Conservation (phyloP, 352 stramenopile genomes). For the Peronospora farinosa region DNA sequence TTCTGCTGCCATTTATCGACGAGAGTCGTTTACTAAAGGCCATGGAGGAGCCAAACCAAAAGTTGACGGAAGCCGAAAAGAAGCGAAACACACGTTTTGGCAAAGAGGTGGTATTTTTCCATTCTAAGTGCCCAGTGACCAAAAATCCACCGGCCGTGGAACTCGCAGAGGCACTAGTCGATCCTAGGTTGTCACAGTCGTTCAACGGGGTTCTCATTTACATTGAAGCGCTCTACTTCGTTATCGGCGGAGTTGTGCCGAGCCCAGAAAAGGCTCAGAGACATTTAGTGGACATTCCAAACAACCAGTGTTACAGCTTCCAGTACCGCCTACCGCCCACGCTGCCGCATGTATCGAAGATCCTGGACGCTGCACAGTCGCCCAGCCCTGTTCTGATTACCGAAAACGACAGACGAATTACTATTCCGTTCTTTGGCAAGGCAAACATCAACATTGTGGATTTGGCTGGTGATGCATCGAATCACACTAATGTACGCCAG, state of each 20-base stretch:
- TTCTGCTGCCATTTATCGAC: conserved; percentile 98
- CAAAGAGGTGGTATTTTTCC: conserved; percentile 82
- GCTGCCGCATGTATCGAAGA: conserved; percentile 43
- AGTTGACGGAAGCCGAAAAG: conserved; percentile 67
- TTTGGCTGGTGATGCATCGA: conserved; percentile 46
- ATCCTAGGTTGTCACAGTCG: conserved; percentile 51
- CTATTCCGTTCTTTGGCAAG: conserved; percentile 76
- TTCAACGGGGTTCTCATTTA: conserved; percentile 73
- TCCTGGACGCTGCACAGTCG: conserved; percentile 45
- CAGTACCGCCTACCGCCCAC: conserved; percentile 62
- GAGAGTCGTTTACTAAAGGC: conserved; percentile 90
- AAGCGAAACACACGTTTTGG: conserved; percentile 81
- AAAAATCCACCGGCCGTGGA: conserved; percentile 38
- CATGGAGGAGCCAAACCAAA: conserved; percentile 66
- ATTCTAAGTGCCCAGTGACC: conserved; percentile 54
- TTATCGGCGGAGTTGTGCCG: conserved; percentile 63
- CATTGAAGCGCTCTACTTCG: conserved; percentile 67
- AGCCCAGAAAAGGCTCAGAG: conserved; percentile 71
- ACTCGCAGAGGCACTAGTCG: conserved; percentile 32
- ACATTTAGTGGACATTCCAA: conserved; percentile 66
- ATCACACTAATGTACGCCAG: conserved; percentile 54
- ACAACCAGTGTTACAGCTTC: conserved; percentile 86
- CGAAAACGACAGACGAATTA: conserved; percentile 57
- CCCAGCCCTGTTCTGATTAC: conserved; percentile 45
- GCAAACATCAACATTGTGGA: conserved; percentile 85